These are phyloP conservation scores for Rhizopogon salebrosus DNA, from an alignment of 768 basidiomycete genomes.

Conservation along the genomic window DNA sequence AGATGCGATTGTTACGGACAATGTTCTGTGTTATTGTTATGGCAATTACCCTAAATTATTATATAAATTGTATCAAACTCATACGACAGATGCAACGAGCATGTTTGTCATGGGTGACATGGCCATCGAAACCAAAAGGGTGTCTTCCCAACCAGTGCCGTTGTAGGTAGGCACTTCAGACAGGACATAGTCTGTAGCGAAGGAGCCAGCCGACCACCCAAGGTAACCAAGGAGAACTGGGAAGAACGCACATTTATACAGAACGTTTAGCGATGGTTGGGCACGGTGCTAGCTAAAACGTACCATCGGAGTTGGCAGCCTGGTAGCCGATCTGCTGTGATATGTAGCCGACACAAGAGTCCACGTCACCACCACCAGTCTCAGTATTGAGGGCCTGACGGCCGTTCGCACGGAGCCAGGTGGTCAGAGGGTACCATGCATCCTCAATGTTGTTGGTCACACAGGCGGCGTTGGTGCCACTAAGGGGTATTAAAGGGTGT, in stretches of 20 bases:
- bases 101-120: slow-evolving; percentile 14
- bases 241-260: neutral
- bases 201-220: slow-evolving; percentile 59
- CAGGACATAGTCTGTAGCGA: slow-evolving; percentile 32
- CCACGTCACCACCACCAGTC: slow-evolving; percentile 52
- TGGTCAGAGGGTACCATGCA: slow-evolving; percentile 40
- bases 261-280: neutral
- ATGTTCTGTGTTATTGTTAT: neutral
- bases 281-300: slow-evolving; percentile 5
- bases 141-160: slow-evolving; percentile 31
- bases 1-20: neutral
- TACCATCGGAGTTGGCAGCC: slow-evolving; percentile 44
- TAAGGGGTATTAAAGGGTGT: slow-evolving; percentile 8
- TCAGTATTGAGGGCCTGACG: slow-evolving; percentile 57
- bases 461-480: slow-evolving; percentile 40
- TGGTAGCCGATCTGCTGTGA: slow-evolving; percentile 43
- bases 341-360: slow-evolving; percentile 39
- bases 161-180: slow-evolving; percentile 26
- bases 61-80: neutral
- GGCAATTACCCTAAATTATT: neutral
- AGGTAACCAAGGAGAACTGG: slow-evolving; percentile 49
- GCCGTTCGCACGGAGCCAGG: slow-evolving; percentile 43
- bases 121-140: slow-evolving; percentile 31
- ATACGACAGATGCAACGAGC: slow-evolving; percentile 7
- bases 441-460: slow-evolving; percentile 48